These are phyloP conservation scores for Stereocaulon alpinum DNA, from an alignment of 495 filamentous ascomycete genomes.

Conservation along the genomic window DNA sequence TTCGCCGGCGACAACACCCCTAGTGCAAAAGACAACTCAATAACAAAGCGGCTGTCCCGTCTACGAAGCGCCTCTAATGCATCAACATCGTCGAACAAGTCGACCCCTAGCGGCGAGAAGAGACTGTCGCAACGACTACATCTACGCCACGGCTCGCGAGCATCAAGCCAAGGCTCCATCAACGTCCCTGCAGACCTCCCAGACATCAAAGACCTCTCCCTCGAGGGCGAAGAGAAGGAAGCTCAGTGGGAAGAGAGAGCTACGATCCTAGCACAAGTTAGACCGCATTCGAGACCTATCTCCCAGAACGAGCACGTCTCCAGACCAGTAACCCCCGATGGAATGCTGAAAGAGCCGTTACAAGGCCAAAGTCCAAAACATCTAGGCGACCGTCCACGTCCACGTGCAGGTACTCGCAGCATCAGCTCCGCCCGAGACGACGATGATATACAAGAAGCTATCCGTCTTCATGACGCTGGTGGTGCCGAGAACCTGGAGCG, in stretches of 20 bases:
- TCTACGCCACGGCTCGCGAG: conserved; percentile 46
- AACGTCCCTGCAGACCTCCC: conserved; percentile 75
- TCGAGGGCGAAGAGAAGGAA: conserved; percentile 41
- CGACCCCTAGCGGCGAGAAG: conserved; percentile 32
- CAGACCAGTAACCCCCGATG: background rate
- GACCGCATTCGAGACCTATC: conserved; percentile 30
- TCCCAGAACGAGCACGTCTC: conserved; percentile 4
- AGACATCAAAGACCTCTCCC: conserved; percentile 45
- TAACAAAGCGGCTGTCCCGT: conserved; percentile 25
- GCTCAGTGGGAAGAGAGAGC: conserved; percentile 79
- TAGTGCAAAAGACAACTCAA: conserved; percentile 16
- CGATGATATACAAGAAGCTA: conserved; percentile 89
- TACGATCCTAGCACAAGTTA: conserved; percentile 67
- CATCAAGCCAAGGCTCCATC: conserved; percentile 45
- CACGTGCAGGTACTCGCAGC: conserved; percentile 17
- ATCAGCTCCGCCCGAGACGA: conserved; percentile 35
- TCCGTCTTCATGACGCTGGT: conserved; percentile 81
- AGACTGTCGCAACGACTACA: conserved; percentile 64
- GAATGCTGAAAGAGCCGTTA: background rate
- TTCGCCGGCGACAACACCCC: conserved; percentile 34
- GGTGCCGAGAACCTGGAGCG: conserved; percentile 54
- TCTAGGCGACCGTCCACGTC: conserved; percentile 9
- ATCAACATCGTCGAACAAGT: conserved; percentile 38
- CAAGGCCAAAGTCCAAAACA: conserved; percentile 2
- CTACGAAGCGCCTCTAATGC: conserved; percentile 40